Percentiles rank a stretch among this genome's conserved stretches.
Conservation (phyloP, 306 rosid genomes). For the Oemleria cerasiformis region DNA sequence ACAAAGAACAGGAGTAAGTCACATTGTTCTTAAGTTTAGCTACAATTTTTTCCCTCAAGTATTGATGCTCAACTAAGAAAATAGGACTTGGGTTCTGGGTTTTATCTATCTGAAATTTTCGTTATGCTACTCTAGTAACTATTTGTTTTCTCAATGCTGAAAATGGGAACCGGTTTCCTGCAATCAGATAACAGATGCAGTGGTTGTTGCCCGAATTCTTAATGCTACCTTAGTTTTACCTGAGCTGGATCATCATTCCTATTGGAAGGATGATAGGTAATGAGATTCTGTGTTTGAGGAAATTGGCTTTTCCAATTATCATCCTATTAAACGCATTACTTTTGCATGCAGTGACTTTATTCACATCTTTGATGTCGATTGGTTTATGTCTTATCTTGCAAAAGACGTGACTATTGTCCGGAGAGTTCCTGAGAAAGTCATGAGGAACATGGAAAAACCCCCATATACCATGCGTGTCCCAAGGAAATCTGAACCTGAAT, state of each 20-base stretch:
- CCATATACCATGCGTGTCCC: conserved; percentile 99
- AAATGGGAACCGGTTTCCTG: conserved; percentile 32
- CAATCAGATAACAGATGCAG: conserved; percentile 95
- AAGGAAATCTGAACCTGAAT: conserved; percentile 94
- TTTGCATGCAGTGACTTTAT: conserved; percentile 67
- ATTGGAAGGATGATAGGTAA: conserved; percentile 95
- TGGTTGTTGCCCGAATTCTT: conserved; percentile 89
- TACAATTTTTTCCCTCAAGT: conserved; percentile 1
- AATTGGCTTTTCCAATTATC: conserved; percentile 2
- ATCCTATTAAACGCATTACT: conserved; percentile 12
- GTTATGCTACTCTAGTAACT: not conserved
- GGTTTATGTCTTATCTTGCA: conserved; percentile 87
- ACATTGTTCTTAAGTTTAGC: conserved; percentile 20
- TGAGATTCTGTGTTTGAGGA: not conserved
- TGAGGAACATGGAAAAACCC: conserved; percentile 97
- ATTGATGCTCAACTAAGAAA: conserved; percentile 6
- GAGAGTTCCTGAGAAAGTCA: conserved; percentile 87
- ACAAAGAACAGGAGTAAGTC: conserved; percentile 93
- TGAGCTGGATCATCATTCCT: conserved; percentile 90
- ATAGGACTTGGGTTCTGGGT: not conserved
- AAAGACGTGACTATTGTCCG: conserved; percentile 79
- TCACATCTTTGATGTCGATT: conserved; percentile 74
- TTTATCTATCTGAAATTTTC: not conserved
- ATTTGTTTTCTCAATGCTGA: conserved; percentile 5
- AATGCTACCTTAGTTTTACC: conserved; percentile 96